Evolutionary conservation across 768 basidiomycete genomes (phyloP).

Genomic region (Tubosaeta sp.): DNA sequence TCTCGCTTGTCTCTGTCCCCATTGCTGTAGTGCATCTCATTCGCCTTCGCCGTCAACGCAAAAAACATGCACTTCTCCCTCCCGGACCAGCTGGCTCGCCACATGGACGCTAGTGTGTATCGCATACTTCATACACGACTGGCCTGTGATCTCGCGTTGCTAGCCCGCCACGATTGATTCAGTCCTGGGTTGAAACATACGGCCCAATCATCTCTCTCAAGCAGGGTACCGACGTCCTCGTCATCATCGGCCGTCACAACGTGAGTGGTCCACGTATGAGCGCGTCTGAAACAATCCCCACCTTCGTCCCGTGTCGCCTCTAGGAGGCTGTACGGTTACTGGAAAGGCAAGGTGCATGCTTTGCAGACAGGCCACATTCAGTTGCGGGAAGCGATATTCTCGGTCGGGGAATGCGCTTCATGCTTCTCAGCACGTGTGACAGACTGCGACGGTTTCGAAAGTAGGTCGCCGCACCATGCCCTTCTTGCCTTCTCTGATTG

Average conservation of each 20-base stretch:
- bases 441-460: slow-evolving; percentile 55
- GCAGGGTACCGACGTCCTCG: slow-evolving; percentile 23
- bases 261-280: background rate
- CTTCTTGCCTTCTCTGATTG: background rate
- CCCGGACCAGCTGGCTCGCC: slow-evolving; percentile 20
- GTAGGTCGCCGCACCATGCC: slow-evolving; percentile 20
- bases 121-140: background rate
- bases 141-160: background rate
- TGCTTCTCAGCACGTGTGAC: slow-evolving; percentile 51
- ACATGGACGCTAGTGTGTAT: slow-evolving; percentile 18
- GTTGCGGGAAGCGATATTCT: slow-evolving; percentile 56
- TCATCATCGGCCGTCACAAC: slow-evolving; percentile 24
- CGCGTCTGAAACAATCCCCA: background rate
- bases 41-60: background rate
- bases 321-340: slow-evolving; percentile 49
- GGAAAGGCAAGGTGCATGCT: slow-evolving; percentile 53
- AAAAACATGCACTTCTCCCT: slow-evolving; percentile 13
- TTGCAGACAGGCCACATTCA: slow-evolving; percentile 48
- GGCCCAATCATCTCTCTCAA: slow-evolving; percentile 24
- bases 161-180: slow-evolving; percentile 17
- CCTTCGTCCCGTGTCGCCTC: background rate
- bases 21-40: slow-evolving; percentile 4
- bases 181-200: slow-evolving; percentile 25
- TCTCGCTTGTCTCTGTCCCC: background rate
- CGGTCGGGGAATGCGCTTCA: slow-evolving; percentile 53